Conservation (phyloP, 352 stramenopile species). For the Saprolegnia diclina region DNA sequence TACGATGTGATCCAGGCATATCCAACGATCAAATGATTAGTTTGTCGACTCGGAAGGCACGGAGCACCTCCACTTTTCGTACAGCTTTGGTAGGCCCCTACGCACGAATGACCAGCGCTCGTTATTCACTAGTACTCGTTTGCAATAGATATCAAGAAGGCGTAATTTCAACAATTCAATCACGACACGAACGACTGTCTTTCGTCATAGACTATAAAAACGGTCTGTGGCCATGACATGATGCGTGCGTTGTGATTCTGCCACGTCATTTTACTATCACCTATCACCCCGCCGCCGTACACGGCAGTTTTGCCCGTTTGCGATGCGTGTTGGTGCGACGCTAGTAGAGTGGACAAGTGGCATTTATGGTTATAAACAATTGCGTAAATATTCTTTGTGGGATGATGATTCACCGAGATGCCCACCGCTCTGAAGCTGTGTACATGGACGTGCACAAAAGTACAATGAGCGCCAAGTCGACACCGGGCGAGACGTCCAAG, state of each 20-base stretch:
- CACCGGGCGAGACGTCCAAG: background rate
- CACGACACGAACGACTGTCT: background rate
- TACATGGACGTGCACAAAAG: background rate
- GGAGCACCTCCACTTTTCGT: conserved; percentile 21
- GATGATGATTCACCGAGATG: too few relatives aligned
- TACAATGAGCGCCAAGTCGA: conserved; percentile 1
- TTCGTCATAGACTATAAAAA: background rate
- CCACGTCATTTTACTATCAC: too few relatives aligned
- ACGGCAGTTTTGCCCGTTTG: too few relatives aligned
- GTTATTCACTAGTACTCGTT: background rate
- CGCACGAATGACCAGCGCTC: background rate
- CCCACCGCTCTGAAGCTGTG: background rate
- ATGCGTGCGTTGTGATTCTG: too few relatives aligned
- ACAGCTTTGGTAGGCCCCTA: conserved; percentile 18
- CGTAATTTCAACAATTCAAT: background rate
- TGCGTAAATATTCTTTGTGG: too few relatives aligned
- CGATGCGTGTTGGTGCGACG: too few relatives aligned
- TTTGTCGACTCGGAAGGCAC: conserved; percentile 24
- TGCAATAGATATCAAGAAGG: conserved; percentile 26
- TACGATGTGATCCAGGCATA: too few relatives aligned
- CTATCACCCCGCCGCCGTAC: too few relatives aligned
- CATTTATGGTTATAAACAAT: too few relatives aligned
- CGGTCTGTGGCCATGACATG: too few relatives aligned
- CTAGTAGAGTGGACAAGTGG: too few relatives aligned
- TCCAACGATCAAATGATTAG: background rate